phyloP scores from a whole-genome alignment of 306 rosid genomes.

The Malus sylvestris region DNA sequence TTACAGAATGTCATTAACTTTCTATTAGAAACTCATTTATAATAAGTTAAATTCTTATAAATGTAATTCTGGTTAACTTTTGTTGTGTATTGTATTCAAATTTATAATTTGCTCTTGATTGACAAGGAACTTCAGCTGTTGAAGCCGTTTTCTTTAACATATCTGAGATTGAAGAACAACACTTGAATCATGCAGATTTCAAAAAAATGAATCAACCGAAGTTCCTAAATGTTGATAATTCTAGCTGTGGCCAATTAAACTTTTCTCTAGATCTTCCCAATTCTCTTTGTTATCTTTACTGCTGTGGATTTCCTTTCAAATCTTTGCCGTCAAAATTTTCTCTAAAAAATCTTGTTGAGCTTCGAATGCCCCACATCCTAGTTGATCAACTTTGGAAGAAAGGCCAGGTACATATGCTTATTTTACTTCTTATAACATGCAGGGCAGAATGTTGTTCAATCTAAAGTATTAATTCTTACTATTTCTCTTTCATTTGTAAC shows the following conservation, averaged over 20 bases:
- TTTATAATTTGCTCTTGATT: not conserved
- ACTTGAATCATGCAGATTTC: constrained; percentile 14
- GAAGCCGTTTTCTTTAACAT: constrained; percentile 5
- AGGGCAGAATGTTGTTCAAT: too few relatives aligned
- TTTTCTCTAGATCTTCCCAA: not conserved
- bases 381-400: not conserved
- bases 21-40: not conserved
- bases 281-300: not conserved
- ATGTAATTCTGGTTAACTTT: too few relatives aligned
- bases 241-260: too few relatives aligned
- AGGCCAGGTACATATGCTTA: not conserved
- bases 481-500: not conserved
- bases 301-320: not conserved
- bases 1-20: not conserved
- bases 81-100: not conserved
- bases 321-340: not conserved
- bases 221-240: not conserved
- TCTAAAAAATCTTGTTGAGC: constrained; percentile 1
- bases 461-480: not conserved
- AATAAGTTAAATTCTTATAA: not conserved
- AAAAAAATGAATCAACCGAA: constrained; percentile 8
- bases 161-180: not conserved
- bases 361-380: not conserved
- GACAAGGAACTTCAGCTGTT: constrained; percentile 3
- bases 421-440: not conserved